phyloP scores from a whole-genome alignment of 768 basidiomycete species.

The Mycena filopes region DNA sequence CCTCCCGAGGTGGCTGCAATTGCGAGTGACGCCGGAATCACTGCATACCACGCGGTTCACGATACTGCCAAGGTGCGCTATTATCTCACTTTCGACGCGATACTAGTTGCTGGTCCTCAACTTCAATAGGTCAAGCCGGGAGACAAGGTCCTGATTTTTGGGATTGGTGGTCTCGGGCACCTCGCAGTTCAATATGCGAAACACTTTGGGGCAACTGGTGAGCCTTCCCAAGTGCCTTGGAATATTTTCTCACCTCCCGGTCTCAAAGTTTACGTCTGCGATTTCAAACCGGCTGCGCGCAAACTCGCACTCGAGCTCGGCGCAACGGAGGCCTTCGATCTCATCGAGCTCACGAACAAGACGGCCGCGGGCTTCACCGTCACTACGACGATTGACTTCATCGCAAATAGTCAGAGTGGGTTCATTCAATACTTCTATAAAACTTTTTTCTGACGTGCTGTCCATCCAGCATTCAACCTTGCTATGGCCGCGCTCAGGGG shows the following conservation, averaged over 20 bases:
- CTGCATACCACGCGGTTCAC: conserved; percentile 26
- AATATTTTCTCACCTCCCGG: not conserved
- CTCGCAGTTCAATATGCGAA: conserved; percentile 33
- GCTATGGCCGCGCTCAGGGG: conserved; percentile 14
- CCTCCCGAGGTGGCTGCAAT: conserved; percentile 21
- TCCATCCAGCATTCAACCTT: conserved; percentile 11
- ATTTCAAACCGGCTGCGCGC: conserved; percentile 32
- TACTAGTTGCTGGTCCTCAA: conserved; percentile 13
- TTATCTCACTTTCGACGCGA: not conserved
- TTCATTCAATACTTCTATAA: not conserved
- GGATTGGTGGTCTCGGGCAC: conserved; percentile 26
- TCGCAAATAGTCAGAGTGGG: conserved; percentile 31
- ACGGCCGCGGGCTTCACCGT: conserved; percentile 25
- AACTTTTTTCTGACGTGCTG: not conserved
- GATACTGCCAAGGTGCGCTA: conserved; percentile 12
- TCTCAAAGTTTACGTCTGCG: conserved; percentile 32
- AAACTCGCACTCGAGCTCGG: conserved; percentile 34
- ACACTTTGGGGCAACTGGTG: conserved; percentile 34
- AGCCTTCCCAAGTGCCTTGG: not conserved
- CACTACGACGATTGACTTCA: conserved; percentile 36
- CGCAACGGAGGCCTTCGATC: conserved; percentile 32
- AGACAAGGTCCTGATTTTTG: conserved; percentile 30
- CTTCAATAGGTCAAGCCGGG: no score
- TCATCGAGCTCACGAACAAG: conserved; percentile 23
- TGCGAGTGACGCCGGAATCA: conserved; percentile 28